A percentile compares a stretch with the other conserved stretches of the same genome.
These are phyloP conservation scores for Kwoniella dendrophila DNA, from an alignment of 768 basidiomycete species.

Conservation along the genomic window DNA sequence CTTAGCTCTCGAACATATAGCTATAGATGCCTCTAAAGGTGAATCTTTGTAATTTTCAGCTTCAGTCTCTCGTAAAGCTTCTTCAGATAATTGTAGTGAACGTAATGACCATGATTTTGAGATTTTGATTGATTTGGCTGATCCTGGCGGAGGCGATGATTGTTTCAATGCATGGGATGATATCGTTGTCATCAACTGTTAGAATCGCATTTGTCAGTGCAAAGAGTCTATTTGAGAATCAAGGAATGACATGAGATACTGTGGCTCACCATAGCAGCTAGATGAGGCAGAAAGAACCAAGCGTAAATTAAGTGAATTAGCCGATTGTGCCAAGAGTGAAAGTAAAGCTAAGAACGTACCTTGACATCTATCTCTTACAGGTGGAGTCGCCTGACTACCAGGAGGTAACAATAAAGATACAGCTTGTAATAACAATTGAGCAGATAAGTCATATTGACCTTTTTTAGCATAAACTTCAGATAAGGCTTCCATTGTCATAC, in stretches of 20 bases:
- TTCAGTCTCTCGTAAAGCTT: slow-evolving; percentile 28
- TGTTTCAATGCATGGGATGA: slow-evolving; percentile 49
- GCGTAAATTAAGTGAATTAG: neutral
- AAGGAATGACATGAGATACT: neutral
- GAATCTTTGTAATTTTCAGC: slow-evolving; percentile 10
- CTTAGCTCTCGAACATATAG: slow-evolving; percentile 43
- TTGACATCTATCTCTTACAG: slow-evolving; percentile 50
- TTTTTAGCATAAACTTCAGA: slow-evolving; percentile 52
- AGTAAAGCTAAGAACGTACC: slow-evolving; percentile 43
- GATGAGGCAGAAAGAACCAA: neutral
- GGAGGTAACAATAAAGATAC: slow-evolving; percentile 49
- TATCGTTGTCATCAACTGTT: slow-evolving; percentile 52
- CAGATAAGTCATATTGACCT: slow-evolving; percentile 44
- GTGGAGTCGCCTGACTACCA: slow-evolving; percentile 23
- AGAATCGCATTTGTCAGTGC: slow-evolving; percentile 3
- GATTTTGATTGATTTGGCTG: slow-evolving; percentile 39
- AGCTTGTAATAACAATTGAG: slow-evolving; percentile 52
- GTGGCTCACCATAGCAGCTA: slow-evolving; percentile 36
- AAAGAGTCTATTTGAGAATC: neutral
- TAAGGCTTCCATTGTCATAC: slow-evolving; percentile 53
- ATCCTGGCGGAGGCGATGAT: slow-evolving; percentile 7
- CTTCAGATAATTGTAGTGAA: slow-evolving; percentile 43
- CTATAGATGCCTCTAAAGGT: slow-evolving; percentile 16
- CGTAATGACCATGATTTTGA: slow-evolving; percentile 50
- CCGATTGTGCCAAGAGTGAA: neutral